phyloP scores from a whole-genome alignment of 2,329 filamentous ascomycete species.

The Aspergillus sp. region DNA sequence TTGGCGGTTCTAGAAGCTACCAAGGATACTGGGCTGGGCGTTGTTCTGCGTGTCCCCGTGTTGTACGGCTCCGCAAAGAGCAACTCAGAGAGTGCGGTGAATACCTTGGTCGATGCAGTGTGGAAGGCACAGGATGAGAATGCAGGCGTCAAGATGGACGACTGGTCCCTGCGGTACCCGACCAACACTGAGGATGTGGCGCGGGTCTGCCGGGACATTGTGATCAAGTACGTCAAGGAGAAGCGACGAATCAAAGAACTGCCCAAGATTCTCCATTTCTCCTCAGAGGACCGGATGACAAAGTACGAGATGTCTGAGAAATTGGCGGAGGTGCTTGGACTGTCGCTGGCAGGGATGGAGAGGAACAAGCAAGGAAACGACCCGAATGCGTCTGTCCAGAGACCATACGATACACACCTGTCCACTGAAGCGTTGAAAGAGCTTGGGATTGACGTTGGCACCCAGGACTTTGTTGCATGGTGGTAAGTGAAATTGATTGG shows the following conservation, averaged over 20 bases:
- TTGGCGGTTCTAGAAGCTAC: slow-evolving; percentile 63
- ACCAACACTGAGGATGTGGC: slow-evolving; percentile 86
- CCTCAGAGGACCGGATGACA: slow-evolving; percentile 78
- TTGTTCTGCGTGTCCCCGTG: slow-evolving; percentile 76
- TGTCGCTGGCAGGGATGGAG: slow-evolving; percentile 64
- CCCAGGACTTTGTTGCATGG: slow-evolving; percentile 73
- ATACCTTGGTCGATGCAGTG: slow-evolving; percentile 71
- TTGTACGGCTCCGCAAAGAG: slow-evolving; percentile 75
- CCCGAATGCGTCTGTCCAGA: slow-evolving; percentile 64
- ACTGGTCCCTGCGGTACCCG: slow-evolving; percentile 79
- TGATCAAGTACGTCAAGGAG: slow-evolving; percentile 59
- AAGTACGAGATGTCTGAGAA: slow-evolving; percentile 84
- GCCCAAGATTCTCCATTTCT: slow-evolving; percentile 75
- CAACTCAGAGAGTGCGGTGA: slow-evolving; percentile 73
- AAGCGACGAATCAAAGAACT: slow-evolving; percentile 49
- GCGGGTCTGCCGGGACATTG: slow-evolving; percentile 70
- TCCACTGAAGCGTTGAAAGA: slow-evolving; percentile 70
- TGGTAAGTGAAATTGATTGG: slow-evolving; percentile 50
- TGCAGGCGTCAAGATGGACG: slow-evolving; percentile 69
- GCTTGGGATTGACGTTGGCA: slow-evolving; percentile 68
- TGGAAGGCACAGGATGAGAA: slow-evolving; percentile 65
- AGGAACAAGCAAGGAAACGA: slow-evolving; percentile 66
- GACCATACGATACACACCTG: slow-evolving; percentile 84
- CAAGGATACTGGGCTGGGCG: slow-evolving; percentile 50
- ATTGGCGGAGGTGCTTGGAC: slow-evolving; percentile 73